Percentiles rank a stretch among this genome's conserved stretches.
phyloP scores from a whole-genome alignment of 495 filamentous ascomycete genomes.

The Neurospora sp. region DNA sequence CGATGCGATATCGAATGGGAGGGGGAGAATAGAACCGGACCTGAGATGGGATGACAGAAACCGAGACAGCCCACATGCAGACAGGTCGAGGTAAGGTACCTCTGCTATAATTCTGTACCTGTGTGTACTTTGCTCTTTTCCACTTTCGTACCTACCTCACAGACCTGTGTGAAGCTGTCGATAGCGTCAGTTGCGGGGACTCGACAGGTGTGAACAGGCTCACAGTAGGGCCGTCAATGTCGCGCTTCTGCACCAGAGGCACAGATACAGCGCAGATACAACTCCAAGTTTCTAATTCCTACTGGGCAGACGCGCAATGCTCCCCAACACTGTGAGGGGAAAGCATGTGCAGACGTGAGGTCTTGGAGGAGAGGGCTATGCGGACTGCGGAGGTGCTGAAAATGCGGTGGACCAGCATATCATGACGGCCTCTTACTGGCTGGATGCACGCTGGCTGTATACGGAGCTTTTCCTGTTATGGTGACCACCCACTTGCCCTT shows the following conservation, averaged over 20 bases:
- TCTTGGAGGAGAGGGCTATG: slow-evolving; percentile 4
- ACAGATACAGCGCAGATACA: background rate
- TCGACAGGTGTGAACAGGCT: background rate
- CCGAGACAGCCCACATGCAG: background rate
- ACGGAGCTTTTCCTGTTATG: slow-evolving; percentile 11
- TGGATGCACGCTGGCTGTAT: slow-evolving; percentile 6
- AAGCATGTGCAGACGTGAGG: background rate
- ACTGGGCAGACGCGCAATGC: background rate
- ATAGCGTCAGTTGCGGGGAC: background rate
- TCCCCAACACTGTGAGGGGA: background rate
- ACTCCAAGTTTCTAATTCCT: background rate
- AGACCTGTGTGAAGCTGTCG: background rate
- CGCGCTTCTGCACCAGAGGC: background rate
- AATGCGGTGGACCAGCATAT: slow-evolving; percentile 2
- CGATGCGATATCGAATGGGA: background rate
- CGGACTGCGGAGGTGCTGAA: slow-evolving; percentile 14
- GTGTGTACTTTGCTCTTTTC: background rate
- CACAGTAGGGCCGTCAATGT: background rate
- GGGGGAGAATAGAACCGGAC: background rate
- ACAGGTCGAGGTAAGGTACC: background rate
- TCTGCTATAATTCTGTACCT: background rate
- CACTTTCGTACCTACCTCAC: background rate
- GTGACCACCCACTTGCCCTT: background rate
- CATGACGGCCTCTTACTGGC: background rate
- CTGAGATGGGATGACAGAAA: background rate